Evolutionary conservation across 73 alveolate genomes (phyloP).

Genomic region (Uronychia setigera): DNA sequence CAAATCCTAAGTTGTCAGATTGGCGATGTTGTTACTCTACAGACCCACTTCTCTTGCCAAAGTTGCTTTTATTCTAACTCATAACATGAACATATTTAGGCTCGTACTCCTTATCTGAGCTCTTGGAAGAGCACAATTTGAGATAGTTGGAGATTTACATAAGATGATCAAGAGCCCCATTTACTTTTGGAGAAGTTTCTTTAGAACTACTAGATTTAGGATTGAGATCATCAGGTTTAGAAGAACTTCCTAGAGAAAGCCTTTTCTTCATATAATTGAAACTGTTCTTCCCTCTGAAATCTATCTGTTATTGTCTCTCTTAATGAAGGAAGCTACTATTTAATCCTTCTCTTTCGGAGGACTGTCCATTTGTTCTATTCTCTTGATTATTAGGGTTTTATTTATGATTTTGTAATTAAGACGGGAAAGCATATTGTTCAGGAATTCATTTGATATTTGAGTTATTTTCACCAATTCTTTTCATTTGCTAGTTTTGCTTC

Average conservation of each 20-base stretch:
- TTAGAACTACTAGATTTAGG: no score
- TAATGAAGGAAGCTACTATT: not conserved
- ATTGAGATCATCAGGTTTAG: no score
- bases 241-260: not conserved
- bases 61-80: not conserved
- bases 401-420: no score
- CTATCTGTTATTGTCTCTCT: not conserved
- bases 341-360: no score
- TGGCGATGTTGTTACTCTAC: not conserved
- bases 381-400: no score
- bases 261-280: not conserved
- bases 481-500: no score
- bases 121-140: not conserved
- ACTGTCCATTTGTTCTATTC: no score
- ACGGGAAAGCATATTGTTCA: no score
- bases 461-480: no score
- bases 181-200: no score
- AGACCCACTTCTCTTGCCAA: not conserved
- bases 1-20: no score
- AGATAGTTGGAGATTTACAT: not conserved
- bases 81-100: not conserved
- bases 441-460: no score
- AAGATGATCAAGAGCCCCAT: not conserved
- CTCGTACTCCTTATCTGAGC: not conserved
- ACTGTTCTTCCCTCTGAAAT: not conserved